Evolutionary conservation across 2,329 filamentous ascomycete species (phyloP).

Genomic region (Cladosporium sp.): DNA sequence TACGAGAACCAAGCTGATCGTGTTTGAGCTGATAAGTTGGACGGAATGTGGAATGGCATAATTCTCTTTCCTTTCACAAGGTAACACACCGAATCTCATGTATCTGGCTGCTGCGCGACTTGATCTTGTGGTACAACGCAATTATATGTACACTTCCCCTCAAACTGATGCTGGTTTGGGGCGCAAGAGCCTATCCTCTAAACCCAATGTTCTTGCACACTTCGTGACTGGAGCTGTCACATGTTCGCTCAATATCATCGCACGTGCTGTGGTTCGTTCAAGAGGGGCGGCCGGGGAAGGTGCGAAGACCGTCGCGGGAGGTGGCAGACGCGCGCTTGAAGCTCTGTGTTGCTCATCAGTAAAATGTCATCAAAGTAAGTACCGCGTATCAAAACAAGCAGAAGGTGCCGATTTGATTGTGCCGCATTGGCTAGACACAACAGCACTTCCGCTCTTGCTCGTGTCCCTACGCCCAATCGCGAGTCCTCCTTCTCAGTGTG

Average conservation of each 20-base stretch:
- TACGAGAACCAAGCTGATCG: too few relatives aligned
- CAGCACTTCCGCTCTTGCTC: background rate
- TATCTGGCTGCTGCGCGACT: conserved; percentile 9
- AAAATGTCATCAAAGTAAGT: background rate
- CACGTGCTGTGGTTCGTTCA: conserved; percentile 10
- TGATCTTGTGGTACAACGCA: conserved; percentile 9
- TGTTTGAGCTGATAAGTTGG: too few relatives aligned
- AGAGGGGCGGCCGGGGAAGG: conserved; percentile 34
- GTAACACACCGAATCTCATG: too few relatives aligned
- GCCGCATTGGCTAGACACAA: background rate
- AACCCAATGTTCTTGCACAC: background rate
- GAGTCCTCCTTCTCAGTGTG: background rate
- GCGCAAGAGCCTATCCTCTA: conserved; percentile 7
- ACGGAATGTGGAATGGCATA: too few relatives aligned
- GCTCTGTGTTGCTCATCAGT: conserved; percentile 32
- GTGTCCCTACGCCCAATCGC: background rate
- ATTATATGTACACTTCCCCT: conserved; percentile 11
- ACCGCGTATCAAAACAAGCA: background rate
- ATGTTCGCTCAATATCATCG: background rate
- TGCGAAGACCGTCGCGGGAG: conserved; percentile 44
- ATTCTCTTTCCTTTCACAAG: too few relatives aligned
- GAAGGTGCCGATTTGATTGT: background rate
- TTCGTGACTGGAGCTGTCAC: background rate
- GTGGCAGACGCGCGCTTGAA: conserved; percentile 46
- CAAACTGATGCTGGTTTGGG: conserved; percentile 1